Evolutionary conservation across 331 rosid species (phyloP).

Genomic region (Arachis monticola): DNA sequence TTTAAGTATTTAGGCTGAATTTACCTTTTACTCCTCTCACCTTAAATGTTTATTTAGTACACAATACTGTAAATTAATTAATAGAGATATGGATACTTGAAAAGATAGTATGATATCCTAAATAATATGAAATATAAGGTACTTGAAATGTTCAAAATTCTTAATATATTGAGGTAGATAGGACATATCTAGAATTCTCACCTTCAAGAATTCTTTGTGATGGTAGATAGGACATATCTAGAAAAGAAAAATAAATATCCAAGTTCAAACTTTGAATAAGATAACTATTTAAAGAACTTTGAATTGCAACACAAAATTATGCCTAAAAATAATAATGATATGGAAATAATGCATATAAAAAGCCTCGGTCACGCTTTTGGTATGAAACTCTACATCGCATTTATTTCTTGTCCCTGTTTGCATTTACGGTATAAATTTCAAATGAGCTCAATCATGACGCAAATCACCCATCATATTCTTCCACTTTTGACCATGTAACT

Average conservation of each 20-base stretch:
- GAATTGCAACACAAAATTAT: background rate
- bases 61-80: too few relatives aligned
- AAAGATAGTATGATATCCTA: too few relatives aligned
- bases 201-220: too few relatives aligned
- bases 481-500: conserved; percentile 3
- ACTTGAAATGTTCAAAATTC: too few relatives aligned
- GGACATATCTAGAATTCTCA: too few relatives aligned
- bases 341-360: background rate
- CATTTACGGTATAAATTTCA: conserved; percentile 14
- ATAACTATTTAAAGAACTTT: background rate
- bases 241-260: background rate
- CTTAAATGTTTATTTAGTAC: too few relatives aligned
- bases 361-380: background rate
- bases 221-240: too few relatives aligned
- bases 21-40: too few relatives aligned
- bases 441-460: conserved; percentile 7
- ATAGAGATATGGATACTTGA: too few relatives aligned
- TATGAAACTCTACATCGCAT: background rate
- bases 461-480: conserved; percentile 22
- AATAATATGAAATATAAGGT: too few relatives aligned
- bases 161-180: too few relatives aligned
- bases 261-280: background rate
- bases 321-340: background rate
- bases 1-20: too few relatives aligned
- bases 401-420: conserved; percentile 15